Percentiles rank a stretch among this genome's conserved stretches.
Conservation (phyloP, 2,329 filamentous ascomycete species). For the Aspergillus novoparasiticus region DNA sequence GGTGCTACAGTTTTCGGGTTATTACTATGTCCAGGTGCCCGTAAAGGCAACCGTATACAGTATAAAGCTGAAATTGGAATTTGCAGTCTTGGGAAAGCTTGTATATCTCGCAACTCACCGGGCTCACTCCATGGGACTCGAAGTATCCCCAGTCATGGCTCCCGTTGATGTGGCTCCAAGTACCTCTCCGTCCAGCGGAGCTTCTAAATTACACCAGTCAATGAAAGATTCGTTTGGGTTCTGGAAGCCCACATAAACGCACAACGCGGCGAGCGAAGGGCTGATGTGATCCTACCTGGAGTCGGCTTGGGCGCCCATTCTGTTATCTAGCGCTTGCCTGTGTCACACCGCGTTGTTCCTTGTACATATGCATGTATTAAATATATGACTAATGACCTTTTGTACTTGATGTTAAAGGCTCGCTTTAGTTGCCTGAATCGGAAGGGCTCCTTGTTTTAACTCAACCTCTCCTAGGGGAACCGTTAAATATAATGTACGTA, state of each 20-base stretch:
- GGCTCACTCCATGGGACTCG: not conserved
- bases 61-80: not conserved
- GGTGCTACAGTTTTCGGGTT: not conserved
- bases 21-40: not conserved
- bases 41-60: not conserved
- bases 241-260: not conserved
- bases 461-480: too few relatives aligned
- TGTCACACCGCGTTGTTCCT: not conserved
- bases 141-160: not conserved
- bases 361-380: not conserved
- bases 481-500: too few relatives aligned
- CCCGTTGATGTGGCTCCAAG: not conserved
- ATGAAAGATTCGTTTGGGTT: not conserved
- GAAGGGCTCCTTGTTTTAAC: too few relatives aligned
- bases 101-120: not conserved
- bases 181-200: not conserved
- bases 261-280: not conserved
- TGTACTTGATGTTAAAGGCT: too few relatives aligned
- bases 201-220: not conserved
- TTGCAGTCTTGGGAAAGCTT: not conserved
- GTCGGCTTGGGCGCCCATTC: not conserved
- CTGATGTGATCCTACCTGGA: not conserved
- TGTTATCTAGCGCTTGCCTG: not conserved
- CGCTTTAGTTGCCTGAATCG: too few relatives aligned
- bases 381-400: too few relatives aligned